Percentiles rank a stretch among this genome's conserved stretches.
Evolutionary conservation across 225 moss, liverwort and hornwort species (phyloP).

Genomic region (Climacium dendroides): DNA sequence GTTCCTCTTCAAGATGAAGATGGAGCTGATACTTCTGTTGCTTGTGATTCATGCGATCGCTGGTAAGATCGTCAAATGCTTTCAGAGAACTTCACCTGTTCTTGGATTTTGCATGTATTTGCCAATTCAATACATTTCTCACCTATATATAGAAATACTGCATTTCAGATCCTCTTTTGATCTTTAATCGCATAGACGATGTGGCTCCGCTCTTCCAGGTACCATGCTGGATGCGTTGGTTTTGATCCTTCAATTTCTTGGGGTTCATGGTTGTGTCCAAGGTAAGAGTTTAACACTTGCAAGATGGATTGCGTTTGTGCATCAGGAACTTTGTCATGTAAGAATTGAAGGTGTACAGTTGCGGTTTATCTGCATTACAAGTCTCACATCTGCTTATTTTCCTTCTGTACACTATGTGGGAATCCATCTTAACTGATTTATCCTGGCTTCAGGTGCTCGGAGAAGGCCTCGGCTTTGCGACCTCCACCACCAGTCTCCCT

Average conservation of each 20-base stretch:
- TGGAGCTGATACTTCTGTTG: constrained; percentile 90
- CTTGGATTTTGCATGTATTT: neutral
- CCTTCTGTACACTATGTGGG: neutral
- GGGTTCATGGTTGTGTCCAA: constrained; percentile 84
- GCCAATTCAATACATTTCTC: neutral
- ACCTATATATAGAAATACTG: neutral
- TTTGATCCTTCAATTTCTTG: constrained; percentile 77
- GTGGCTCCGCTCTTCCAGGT: constrained; percentile 42
- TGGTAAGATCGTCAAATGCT: constrained; percentile 37
- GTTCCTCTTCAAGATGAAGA: constrained; percentile 61
- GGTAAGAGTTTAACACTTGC: constrained; percentile 17
- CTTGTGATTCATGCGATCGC: constrained; percentile 94
- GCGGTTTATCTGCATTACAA: neutral
- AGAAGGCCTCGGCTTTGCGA: constrained; percentile 12
- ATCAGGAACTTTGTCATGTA: neutral
- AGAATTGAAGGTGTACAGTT: neutral
- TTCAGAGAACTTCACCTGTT: neutral
- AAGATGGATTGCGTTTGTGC: neutral
- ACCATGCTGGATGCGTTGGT: constrained; percentile 90
- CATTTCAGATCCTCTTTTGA: neutral
- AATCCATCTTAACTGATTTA: neutral
- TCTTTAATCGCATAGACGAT: neutral
- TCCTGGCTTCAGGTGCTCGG: constrained; percentile 28
- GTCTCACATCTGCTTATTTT: neutral
- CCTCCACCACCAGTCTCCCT: constrained; percentile 11